A percentile compares a stretch with the other conserved stretches of the same genome.
Conservation (phyloP, 2,329 filamentous ascomycete genomes). For the Elsinoe perseae region DNA sequence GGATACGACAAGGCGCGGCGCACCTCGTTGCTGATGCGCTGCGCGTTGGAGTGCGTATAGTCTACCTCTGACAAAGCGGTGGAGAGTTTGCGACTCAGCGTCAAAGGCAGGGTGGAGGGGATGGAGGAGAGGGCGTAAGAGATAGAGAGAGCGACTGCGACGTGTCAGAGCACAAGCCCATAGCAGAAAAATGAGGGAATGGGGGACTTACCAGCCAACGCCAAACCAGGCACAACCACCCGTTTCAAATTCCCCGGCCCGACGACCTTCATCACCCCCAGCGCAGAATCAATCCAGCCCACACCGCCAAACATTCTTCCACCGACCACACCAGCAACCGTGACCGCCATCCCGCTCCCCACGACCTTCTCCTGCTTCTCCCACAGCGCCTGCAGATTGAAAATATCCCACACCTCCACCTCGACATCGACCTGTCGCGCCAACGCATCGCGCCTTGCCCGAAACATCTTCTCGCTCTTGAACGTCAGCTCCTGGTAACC, state of each 20-base stretch:
- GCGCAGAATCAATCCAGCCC: slow-evolving; percentile 80
- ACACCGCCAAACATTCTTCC: slow-evolving; percentile 72
- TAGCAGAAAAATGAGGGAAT: not conserved
- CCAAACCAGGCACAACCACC: slow-evolving; percentile 70
- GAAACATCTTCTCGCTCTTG: slow-evolving; percentile 90
- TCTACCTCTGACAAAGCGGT: slow-evolving; percentile 73
- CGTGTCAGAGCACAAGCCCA: slow-evolving; percentile 29
- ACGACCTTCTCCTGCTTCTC: slow-evolving; percentile 92
- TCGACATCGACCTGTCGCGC: slow-evolving; percentile 80
- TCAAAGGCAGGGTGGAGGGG: slow-evolving; percentile 77
- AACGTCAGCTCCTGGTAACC: slow-evolving; percentile 82
- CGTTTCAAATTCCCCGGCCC: slow-evolving; percentile 66
- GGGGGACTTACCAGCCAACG: slow-evolving; percentile 62
- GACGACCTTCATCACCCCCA: slow-evolving; percentile 72
- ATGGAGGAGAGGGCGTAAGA: slow-evolving; percentile 82
- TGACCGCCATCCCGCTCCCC: slow-evolving; percentile 89
- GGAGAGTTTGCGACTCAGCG: slow-evolving; percentile 77
- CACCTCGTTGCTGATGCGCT: slow-evolving; percentile 75
- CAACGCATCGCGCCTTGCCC: slow-evolving; percentile 68
- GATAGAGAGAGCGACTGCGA: slow-evolving; percentile 60
- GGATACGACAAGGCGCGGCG: slow-evolving; percentile 83
- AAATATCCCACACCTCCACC: slow-evolving; percentile 86
- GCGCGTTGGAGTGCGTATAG: slow-evolving; percentile 83
- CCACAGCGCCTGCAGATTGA: slow-evolving; percentile 74
- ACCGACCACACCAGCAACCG: slow-evolving; percentile 77